Conservation (phyloP, 768 basidiomycete genomes). For the Hypholoma sublateritium region DNA sequence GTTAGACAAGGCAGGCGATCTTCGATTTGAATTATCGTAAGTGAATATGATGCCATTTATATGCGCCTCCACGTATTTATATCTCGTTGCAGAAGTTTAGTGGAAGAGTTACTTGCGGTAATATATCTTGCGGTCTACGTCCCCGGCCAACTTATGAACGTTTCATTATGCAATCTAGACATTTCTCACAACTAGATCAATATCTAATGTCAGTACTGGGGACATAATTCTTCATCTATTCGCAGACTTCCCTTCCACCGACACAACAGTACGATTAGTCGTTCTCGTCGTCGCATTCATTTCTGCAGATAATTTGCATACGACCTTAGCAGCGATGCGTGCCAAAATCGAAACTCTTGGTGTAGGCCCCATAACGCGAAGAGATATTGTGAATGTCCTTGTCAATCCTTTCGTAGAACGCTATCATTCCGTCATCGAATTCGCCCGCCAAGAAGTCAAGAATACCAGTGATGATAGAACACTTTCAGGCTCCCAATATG, state of each 20-base stretch:
- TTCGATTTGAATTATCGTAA: constrained; percentile 70
- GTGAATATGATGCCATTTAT: constrained; percentile 18
- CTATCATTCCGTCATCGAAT: constrained; percentile 50
- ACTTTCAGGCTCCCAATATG: constrained; percentile 40
- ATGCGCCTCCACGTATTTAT: constrained; percentile 12
- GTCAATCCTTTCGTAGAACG: constrained; percentile 71
- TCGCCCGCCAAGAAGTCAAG: constrained; percentile 37
- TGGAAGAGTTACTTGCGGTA: constrained; percentile 71
- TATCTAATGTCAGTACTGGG: constrained; percentile 47
- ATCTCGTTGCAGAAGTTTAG: constrained; percentile 37
- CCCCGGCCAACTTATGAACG: not conserved
- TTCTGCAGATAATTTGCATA: constrained; percentile 32
- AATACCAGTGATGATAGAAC: constrained; percentile 34
- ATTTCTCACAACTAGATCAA: constrained; percentile 68
- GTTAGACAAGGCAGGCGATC: constrained; percentile 61
- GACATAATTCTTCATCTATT: constrained; percentile 61
- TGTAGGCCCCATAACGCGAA: constrained; percentile 53
- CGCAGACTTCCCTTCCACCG: constrained; percentile 62
- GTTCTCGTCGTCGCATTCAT: constrained; percentile 73
- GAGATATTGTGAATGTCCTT: constrained; percentile 63
- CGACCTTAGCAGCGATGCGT: constrained; percentile 34
- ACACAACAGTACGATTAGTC: constrained; percentile 63
- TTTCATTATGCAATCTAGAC: constrained; percentile 40
- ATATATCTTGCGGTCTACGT: not conserved
- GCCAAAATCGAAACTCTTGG: constrained; percentile 55